Conservation (phyloP, 179 eudicot genomes). For the Heliamphora pulchella region DNA sequence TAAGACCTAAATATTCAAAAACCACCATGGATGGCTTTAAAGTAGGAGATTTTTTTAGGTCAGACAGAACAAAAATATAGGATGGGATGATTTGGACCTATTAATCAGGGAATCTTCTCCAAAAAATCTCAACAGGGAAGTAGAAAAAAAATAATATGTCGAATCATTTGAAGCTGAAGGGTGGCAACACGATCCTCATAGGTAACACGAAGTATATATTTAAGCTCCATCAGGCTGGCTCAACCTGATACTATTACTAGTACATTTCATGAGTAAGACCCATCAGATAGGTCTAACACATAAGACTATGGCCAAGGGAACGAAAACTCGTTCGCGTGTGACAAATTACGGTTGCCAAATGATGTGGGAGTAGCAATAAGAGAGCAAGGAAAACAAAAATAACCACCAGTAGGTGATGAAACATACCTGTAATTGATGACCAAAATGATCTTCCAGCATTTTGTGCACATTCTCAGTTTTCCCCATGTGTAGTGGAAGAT, state of each 20-base stretch:
- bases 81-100: not conserved
- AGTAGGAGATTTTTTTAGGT: not conserved
- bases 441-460: slow-evolving; percentile 70
- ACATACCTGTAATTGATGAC: slow-evolving; percentile 71
- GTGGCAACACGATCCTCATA: not conserved
- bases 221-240: not conserved
- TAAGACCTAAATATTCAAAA: not conserved
- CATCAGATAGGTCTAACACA: not conserved
- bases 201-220: too few relatives aligned
- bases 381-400: not conserved
- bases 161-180: not conserved
- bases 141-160: not conserved
- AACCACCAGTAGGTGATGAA: not conserved
- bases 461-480: slow-evolving; percentile 60
- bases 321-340: not conserved
- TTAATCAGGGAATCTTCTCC: too few relatives aligned
- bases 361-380: not conserved
- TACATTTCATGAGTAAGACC: not conserved
- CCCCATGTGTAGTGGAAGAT: slow-evolving; percentile 90
- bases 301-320: not conserved
- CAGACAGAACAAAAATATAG: not conserved
- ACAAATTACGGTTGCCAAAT: not conserved
- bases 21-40: not conserved
- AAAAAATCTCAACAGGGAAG: too few relatives aligned
- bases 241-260: not conserved